Evolutionary conservation across 2,329 filamentous ascomycete species (phyloP), one percentile per base, ranked within the genome.

Genomic region (Cryphonectria carpinicola): DNA sequence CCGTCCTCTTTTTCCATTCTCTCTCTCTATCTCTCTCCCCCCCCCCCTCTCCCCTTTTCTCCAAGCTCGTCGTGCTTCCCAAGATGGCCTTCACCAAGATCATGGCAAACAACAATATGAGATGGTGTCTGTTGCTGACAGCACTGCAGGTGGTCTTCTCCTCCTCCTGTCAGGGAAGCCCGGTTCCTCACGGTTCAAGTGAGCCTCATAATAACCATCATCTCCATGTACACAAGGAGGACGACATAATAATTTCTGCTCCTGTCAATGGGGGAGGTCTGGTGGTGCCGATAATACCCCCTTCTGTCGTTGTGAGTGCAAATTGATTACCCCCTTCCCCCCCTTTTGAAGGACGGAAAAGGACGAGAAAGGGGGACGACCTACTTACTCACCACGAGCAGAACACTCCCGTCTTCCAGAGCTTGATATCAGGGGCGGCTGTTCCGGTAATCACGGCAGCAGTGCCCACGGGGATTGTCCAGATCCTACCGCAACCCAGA

Each of bases 371-470:
- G 22, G 2, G 22, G 7, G 22, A 49, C 46, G 10, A n/a, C 8
- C 7, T 58, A 28, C 22, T 7, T 58, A 37, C 71, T 70, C n/a
- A 70, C 37, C 8, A 41, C 6, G 4, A 13, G 8, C 61, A 72
- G 69, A 54, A 72, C 19, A 67, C 66, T 2, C 8, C 46, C 11
- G 63, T 65, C 46, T 62, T 69, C 41, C n/a, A 67, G 35, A 63
- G 61, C 19, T n/a, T 67, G 8, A 62, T 67, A 14, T 28, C 41
- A 17, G 66, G 71, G 19, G 64, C 73, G 14, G 72, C 74, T 2
- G 77, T 81, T 46, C 72, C 73, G 7, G 78, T 81, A 2, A 73
- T 78, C 65, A 82, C 79, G 17, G 78, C 75, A 39, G 73, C 78
- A 25, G 71, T 71, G 11, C 72, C 76, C 7, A 78, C 78, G 25